phyloP scores from a whole-genome alignment of 1,139 yeast genomes.

The Pichiaceae sp. region DNA sequence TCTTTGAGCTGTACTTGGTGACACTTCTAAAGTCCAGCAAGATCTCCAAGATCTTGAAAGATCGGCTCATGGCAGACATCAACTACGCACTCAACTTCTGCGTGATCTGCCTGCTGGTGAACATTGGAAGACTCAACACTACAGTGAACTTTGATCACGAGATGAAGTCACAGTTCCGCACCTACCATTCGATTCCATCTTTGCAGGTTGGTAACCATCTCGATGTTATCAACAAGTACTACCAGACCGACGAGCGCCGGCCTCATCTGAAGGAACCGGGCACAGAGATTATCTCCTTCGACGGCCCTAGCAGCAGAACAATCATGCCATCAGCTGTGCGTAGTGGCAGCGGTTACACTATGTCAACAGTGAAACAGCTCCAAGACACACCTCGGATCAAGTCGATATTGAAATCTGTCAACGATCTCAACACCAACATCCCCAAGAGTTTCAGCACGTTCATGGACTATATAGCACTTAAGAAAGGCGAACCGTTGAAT shows the following conservation, averaged over 20 bases:
- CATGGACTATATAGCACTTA: slow-evolving; percentile 9
- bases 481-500: slow-evolving; percentile 18
- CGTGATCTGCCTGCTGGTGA: slow-evolving; percentile 62
- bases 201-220: slow-evolving; percentile 59
- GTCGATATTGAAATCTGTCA: slow-evolving; percentile 73
- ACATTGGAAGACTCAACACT: slow-evolving; percentile 90
- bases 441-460: slow-evolving; percentile 22
- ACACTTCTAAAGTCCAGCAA: slow-evolving; percentile 79
- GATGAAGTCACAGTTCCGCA: slow-evolving; percentile 87
- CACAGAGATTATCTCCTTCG: background rate
- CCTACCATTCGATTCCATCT: slow-evolving; percentile 89
- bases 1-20: slow-evolving; percentile 77
- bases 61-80: slow-evolving; percentile 58
- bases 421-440: slow-evolving; percentile 19
- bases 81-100: slow-evolving; percentile 25
- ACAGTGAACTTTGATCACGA: slow-evolving; percentile 95
- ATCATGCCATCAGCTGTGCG: slow-evolving; percentile 6
- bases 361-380: slow-evolving; percentile 47
- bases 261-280: background rate
- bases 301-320: background rate
- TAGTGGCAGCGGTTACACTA: slow-evolving; percentile 21
- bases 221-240: slow-evolving; percentile 21
- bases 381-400: slow-evolving; percentile 95
- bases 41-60: slow-evolving; percentile 76
- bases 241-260: slow-evolving; percentile 10